Base-by-base conservation (phyloP, 768 basidiomycete genomes). In the Candolleomyces aberdarensis region DNA sequence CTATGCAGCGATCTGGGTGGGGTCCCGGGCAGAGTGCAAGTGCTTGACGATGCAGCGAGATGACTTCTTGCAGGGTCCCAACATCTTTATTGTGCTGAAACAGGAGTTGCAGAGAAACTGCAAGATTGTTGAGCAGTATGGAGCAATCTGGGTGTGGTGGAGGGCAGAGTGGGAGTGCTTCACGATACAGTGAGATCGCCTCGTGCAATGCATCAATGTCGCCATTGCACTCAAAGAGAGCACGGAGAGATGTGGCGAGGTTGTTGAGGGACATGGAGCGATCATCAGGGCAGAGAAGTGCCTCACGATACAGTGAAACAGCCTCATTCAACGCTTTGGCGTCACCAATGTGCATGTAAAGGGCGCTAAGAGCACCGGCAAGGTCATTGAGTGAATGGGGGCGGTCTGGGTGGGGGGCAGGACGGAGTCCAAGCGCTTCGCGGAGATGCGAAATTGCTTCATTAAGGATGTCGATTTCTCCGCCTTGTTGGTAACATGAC, bases 361-460 rank as follows among this genome's bases (percentile, higher is more conserved):
- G 50, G n/a, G 20, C 5, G 1, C 17, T 8, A n/a, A 62, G 57
- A 11, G 48, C 1, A 26, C 9, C 1, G 2, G 48, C 48, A 5
- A 59, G 49, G 49, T 52, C 14, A 43, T 53, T 41, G 32, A 58
- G 57, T 11, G 39, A 26, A 0, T 0, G 11, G 5, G 62, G 43
- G 15, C 64, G 65, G 49, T 55, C 26, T 26, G 66, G 63, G 58
- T 67, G 69, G n/a, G 46, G 49, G 17, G 58, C 15, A 10, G 63
- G 62, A 14, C 46, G 40, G 20, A 65, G 54, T 14, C 11, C 29
- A 3, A 68, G 62, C 9, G 57, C 65, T 49, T 22, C 19, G 3
- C 9, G 8, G n/a, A n/a, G n/a, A n/a, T n/a, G n/a, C n/a, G n/a
- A n/a, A n/a, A n/a, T n/a, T 49, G 19, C 48, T 26, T 26, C 26